Evolutionary conservation across 371 early-diverging fungal species (phyloP).

Genomic region (Fennellomyces sp.): DNA sequence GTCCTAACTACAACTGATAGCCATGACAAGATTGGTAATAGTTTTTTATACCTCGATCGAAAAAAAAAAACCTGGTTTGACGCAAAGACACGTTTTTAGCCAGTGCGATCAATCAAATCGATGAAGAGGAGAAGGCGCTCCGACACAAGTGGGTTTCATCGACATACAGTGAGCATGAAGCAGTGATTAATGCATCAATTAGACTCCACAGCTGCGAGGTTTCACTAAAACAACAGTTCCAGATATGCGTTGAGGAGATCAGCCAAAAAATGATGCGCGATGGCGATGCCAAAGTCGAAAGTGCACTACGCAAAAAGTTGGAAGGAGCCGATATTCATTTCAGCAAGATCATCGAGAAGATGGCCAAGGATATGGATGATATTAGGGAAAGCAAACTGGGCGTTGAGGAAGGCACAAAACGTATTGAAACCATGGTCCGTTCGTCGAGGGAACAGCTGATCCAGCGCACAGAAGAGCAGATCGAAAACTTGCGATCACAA

Average conservation of each 20-base stretch:
- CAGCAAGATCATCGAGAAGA: background rate
- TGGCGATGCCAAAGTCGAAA: background rate
- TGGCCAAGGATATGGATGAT: background rate
- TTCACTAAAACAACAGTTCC: background rate
- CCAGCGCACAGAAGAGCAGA: background rate
- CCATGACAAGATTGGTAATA: background rate
- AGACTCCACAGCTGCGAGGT: too few relatives aligned
- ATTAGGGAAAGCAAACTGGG: background rate
- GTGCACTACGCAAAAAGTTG: background rate
- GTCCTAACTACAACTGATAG: background rate
- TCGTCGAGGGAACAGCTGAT: background rate
- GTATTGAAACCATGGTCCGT: background rate
- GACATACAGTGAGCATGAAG: too few relatives aligned
- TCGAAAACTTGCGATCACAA: background rate
- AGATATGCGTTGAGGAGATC: background rate
- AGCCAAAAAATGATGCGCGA: background rate
- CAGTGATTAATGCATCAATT: too few relatives aligned
- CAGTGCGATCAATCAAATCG: background rate
- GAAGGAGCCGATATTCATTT: background rate
- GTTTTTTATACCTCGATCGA: background rate
- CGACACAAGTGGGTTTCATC: background rate
- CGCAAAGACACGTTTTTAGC: background rate
- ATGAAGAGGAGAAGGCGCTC: background rate
- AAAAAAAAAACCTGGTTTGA: background rate
- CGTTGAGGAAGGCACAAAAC: background rate